These are phyloP conservation scores for Aegle marmelos DNA, from an alignment of 345 rosid species.

Conservation along the genomic window DNA sequence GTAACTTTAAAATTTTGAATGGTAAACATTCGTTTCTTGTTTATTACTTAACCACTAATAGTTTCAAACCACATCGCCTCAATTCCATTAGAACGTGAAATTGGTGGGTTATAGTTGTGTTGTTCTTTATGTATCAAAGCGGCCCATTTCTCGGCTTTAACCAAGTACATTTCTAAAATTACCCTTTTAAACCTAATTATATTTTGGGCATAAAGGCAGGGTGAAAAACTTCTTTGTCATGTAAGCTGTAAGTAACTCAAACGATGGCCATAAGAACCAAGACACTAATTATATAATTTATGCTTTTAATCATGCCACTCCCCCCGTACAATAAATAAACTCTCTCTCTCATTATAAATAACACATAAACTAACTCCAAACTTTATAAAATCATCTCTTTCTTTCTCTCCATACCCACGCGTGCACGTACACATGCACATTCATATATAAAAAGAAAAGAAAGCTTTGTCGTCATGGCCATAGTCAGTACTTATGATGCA, in stretches of 20 bases:
- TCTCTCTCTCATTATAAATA: not conserved
- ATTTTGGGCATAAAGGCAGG: not conserved
- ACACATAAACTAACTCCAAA: not conserved
- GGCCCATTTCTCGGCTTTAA: constrained; percentile 6
- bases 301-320: constrained; percentile 4
- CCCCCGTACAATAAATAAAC: not conserved
- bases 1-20: too few relatives aligned
- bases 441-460: not conserved
- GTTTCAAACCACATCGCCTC: too few relatives aligned
- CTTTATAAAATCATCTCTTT: not conserved
- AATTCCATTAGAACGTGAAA: too few relatives aligned
- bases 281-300: not conserved
- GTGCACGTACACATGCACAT: constrained; percentile 35
- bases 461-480: not conserved
- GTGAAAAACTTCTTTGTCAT: not conserved
- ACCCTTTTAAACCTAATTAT: not conserved
- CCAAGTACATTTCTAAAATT: not conserved
- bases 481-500: not conserved
- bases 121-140: not conserved
- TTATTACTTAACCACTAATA: too few relatives aligned
- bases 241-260: not conserved
- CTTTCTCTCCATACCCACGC: constrained; percentile 22
- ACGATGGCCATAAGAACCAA: not conserved
- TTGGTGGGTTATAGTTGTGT: not conserved
- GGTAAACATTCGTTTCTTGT: not conserved